Base-by-base conservation (phyloP, 2,329 filamentous ascomycete genomes). In the Fusarium anguioides region DNA sequence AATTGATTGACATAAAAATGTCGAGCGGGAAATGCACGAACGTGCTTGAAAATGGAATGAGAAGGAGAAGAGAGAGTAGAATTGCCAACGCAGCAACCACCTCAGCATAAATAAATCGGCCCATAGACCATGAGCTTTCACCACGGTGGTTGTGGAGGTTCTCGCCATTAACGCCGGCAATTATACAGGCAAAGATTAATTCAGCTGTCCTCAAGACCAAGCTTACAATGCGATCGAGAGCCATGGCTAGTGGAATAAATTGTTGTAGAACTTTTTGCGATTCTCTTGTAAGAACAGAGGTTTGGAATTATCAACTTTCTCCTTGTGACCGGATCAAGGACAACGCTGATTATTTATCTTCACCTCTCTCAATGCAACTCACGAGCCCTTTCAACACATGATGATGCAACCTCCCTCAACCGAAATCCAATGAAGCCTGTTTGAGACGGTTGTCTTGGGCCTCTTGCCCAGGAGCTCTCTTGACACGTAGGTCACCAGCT, bases 1-100 rank as follows among this genome's bases (percentile, higher is more conserved):
- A 94, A 46, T 86, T 82, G 54, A 89, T 78, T 41, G 88, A 90
- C 68, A 94, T 81, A 72, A 93, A 68, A 24, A 94, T 72, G 73
- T 95, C 92, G 70, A 89, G 81, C 1, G 89, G 89, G 85, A 89
- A 94, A 77, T 90, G 85, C 63, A 89, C 83, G 77, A 94, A 92
- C 44, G 83, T 84, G 48, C 81, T 81, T 4, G 87, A 85, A 74
- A 92, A 91, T 3, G 92, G 92, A 37, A 94, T 82, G 26, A 94
- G 82, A 87, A 91, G 92, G 64, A 94, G 76, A 24, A 94, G 78
- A 7, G 87, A 82, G n/a, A 92, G 81, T 37, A 94, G 76, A 53
- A 94, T 87, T 14, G 89, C 87, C 18, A 94, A 73, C 20, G 83
- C 89, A 4, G 92, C 89, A 36, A 94, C 84, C 18, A 92, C 86